Evolutionary conservation across 352 stramenopile species (phyloP), one percentile per base, ranked within the genome.

Genomic region (Globisporangium nodosum): DNA sequence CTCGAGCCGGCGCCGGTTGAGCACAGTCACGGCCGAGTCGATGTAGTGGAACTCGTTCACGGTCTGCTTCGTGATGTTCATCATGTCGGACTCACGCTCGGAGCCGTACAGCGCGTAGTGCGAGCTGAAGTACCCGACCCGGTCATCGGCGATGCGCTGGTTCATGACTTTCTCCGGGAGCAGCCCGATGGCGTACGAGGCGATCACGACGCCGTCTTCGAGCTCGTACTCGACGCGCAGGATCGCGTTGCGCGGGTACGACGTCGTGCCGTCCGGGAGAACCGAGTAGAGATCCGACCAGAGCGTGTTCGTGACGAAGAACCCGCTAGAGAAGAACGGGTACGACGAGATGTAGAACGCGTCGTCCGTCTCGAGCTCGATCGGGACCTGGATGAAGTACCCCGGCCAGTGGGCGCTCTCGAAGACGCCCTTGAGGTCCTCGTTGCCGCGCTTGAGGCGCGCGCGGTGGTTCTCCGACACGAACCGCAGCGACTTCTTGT

Each of bases 71-170:
- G 18, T 54, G 15, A 15, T 11, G 30, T 42, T 33, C 70, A 1
- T 61, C 60, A 9, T 66, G 68, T 3, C 57, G 18, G 49, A 64
- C 0, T 56, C 56, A 30, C 80, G 73, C 24, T 73, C 66, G 20
- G 73, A 47, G 5, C 84, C 78, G 49, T 86, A 87, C 27, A 77
- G 68, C 1, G 66, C 73, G 64, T 83, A 96, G 0, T 66, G 69
- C 35, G 80, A 80, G 42, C 69, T 74, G 56, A 95, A 96, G 56
- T 87, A 96, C 5, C 85, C 85, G 2, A 96, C 68, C 24, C 83
- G 77, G 66, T 95, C 81, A 52, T 96, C 87, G 4, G 71, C 69
- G 40, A 86, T 61, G 15, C 83, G 73, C 55, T 78, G 68, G 2
- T 59, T 31, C 73, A 90, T 85, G 7, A 76, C 43, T 13, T 76